A percentile compares a stretch with the other conserved stretches of the same genome.
These are phyloP conservation scores for Rhizopogon roseolus DNA, from an alignment of 768 basidiomycete genomes.

Conservation along the genomic window DNA sequence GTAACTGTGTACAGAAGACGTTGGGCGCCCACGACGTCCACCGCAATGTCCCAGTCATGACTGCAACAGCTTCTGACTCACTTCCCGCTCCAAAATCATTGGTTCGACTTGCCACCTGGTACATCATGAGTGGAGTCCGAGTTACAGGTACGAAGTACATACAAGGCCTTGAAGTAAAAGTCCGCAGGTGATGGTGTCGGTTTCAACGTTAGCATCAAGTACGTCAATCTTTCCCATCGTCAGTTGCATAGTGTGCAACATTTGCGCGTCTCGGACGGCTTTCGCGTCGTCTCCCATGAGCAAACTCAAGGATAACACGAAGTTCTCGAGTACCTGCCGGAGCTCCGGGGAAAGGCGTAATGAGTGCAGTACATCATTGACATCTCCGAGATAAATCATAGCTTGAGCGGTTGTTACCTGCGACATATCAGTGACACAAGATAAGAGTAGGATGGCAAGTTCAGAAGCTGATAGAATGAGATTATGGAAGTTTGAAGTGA, in stretches of 20 bases:
- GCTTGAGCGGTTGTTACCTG: conserved; percentile 61
- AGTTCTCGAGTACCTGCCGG: conserved; percentile 55
- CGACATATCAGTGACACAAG: conserved; percentile 55
- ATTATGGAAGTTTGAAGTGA: conserved; percentile 48
- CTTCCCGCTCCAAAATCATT: conserved; percentile 63
- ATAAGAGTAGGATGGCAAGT: conserved; percentile 56
- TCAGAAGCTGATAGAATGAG: conserved; percentile 57
- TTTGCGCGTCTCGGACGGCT: conserved; percentile 63
- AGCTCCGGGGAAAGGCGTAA: conserved; percentile 48
- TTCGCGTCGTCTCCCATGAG: conserved; percentile 67
- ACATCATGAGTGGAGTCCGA: conserved; percentile 2
- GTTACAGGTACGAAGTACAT: conserved; percentile 15
- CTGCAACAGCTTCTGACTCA: conserved; percentile 41
- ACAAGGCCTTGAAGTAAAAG: conserved; percentile 62
- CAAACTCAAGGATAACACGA: conserved; percentile 53
- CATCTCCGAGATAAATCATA: conserved; percentile 41
- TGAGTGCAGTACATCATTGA: conserved; percentile 48
- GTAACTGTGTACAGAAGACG: conserved; percentile 63
- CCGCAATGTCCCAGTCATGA: conserved; percentile 52
- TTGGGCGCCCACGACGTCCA: conserved; percentile 61
- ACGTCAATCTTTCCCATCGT: conserved; percentile 54
- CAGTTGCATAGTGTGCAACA: conserved; percentile 61
- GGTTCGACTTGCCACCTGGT: conserved; percentile 53
- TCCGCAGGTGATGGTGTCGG: conserved; percentile 61
- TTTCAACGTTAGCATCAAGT: conserved; percentile 53